These are phyloP conservation scores for Lachnellula arida DNA, from an alignment of 2,329 filamentous ascomycete species.

Conservation along the genomic window DNA sequence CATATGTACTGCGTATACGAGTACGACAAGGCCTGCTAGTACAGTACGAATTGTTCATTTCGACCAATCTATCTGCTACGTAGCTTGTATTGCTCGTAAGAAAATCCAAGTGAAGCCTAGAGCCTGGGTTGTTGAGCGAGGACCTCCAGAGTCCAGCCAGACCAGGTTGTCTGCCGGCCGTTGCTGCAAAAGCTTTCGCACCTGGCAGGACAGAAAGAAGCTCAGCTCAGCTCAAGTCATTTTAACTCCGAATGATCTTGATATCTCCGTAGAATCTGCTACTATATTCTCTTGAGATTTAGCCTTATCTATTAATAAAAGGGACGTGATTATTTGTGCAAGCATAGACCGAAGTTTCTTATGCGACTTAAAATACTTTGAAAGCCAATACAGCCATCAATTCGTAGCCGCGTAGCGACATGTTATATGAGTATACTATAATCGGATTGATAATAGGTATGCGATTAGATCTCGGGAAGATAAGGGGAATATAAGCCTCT, in stretches of 20 bases:
- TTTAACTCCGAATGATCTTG: no score
- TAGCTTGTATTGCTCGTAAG: background rate
- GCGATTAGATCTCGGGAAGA: background rate
- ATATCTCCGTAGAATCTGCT: no score
- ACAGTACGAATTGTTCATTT: background rate
- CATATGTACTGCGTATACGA: background rate
- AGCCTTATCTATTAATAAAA: no score
- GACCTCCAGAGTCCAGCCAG: background rate
- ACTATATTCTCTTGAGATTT: no score
- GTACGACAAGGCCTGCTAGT: background rate
- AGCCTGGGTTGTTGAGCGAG: background rate
- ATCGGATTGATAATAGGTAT: background rate
- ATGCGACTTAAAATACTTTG: no score
- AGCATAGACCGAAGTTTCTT: no score
- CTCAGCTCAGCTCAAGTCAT: no score
- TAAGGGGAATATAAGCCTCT: background rate
- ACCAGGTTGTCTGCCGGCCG: background rate
- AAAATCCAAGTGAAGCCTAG: background rate
- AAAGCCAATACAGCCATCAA: no score
- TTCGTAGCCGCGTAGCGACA: no score
- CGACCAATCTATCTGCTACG: background rate
- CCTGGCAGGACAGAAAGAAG: background rate
- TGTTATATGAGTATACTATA: background rate
- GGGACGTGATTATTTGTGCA: no score
- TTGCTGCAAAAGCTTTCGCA: background rate